These are phyloP conservation scores for Phytophthora aleatoria DNA, from an alignment of 352 stramenopile genomes.

Conservation along the genomic window DNA sequence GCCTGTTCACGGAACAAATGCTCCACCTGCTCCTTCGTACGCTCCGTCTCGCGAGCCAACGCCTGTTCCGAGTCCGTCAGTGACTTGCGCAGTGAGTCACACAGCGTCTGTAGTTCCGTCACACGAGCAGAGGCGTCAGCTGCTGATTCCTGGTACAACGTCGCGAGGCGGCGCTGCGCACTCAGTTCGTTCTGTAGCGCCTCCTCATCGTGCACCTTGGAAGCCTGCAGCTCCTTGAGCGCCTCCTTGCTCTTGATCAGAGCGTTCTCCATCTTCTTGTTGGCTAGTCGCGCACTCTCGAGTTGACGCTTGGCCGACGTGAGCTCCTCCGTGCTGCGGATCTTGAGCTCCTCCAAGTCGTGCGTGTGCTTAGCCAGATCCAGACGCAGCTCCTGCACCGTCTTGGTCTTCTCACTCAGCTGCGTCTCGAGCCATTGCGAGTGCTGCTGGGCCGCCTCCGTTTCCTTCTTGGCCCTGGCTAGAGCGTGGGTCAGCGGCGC, in stretches of 20 bases:
- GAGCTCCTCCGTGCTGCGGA: slow-evolving; percentile 52
- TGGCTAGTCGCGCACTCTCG: slow-evolving; percentile 58
- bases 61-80: slow-evolving; percentile 67
- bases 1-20: slow-evolving; percentile 78
- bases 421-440: slow-evolving; percentile 73
- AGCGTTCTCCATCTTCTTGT: slow-evolving; percentile 68
- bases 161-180: slow-evolving; percentile 67
- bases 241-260: slow-evolving; percentile 70
- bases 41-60: slow-evolving; percentile 63
- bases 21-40: slow-evolving; percentile 70
- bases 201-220: slow-evolving; percentile 67
- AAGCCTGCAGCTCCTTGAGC: slow-evolving; percentile 69
- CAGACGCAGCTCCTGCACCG: slow-evolving; percentile 64
- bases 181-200: slow-evolving; percentile 69
- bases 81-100: slow-evolving; percentile 60
- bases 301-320: slow-evolving; percentile 57
- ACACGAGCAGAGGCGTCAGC: slow-evolving; percentile 59
- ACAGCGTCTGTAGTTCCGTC: slow-evolving; percentile 57
- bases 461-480: slow-evolving; percentile 56
- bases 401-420: slow-evolving; percentile 67
- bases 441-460: slow-evolving; percentile 57
- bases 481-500: slow-evolving; percentile 56
- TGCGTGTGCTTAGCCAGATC: slow-evolving; percentile 53
- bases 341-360: slow-evolving; percentile 65
- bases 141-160: slow-evolving; percentile 77